Base-by-base conservation (phyloP, 1,139 yeast species). In the Sugiyamaella paludigena region DNA sequence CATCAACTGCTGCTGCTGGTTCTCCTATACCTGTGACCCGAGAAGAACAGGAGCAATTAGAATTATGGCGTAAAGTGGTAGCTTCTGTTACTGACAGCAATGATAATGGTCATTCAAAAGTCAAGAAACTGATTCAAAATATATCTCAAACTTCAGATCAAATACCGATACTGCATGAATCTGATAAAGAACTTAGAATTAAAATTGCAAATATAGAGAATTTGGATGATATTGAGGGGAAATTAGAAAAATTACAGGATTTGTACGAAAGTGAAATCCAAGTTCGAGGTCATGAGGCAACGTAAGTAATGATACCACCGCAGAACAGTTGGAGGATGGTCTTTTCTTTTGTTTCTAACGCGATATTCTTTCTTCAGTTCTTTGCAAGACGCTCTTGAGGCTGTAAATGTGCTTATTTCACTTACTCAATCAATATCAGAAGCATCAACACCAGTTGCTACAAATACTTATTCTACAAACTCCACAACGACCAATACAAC, bases 21-120 rank as follows among this genome's bases (percentile, higher is more conserved):
- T 42, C 45, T 15, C 45, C 45, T 12, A 42, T 42, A 28, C 45
- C 45, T 8, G 45, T 36, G 6, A 42, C 45, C 24, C 35, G 36
- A 27, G 45, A 42, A 34, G 45, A 42, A 26, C 40, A 35, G 33
- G 40, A 9, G 13, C 45, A 42, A 27, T 43, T 32, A 11, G 50
- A 40, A 37, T 41, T 46, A 29, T 49, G 53, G 53, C 13, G 36
- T 16, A 48, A 40, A 13, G 41, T 36, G 35, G 36, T 44, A 31
- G 43, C 43, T 13, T 16, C 36, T 15, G 45, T 48, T 15, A 36
- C 30, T 13, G 48, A 48, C 26, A 45, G 48, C 16, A 40, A 37
- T 28, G 51, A 48, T 27, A 48, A 43, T 15, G 51, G 51, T 12
- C 51, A 43, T 31, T 30, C 43, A n/a, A 48, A 48, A 43, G 48